These are phyloP conservation scores for Irpex sp. DNA, from an alignment of 1,284 basidiomycete species.

Conservation along the genomic window DNA sequence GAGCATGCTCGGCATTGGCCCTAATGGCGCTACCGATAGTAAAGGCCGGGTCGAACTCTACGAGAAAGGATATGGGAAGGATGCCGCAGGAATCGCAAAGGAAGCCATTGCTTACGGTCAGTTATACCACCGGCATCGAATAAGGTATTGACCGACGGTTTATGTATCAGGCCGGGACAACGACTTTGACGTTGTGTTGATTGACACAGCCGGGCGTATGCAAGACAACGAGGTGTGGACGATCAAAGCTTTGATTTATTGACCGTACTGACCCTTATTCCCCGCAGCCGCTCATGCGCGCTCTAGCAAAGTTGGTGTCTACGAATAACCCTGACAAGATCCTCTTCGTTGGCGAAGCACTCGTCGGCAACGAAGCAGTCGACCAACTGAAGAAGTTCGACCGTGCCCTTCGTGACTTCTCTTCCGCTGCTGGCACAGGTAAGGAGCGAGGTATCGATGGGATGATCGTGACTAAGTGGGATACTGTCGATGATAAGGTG, in stretches of 20 bases:
- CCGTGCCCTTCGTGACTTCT: constrained; percentile 86
- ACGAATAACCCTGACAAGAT: constrained; percentile 95
- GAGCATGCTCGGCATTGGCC: constrained; percentile 70
- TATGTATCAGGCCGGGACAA: constrained; percentile 25
- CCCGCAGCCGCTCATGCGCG: constrained; percentile 87
- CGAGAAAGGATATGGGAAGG: constrained; percentile 97
- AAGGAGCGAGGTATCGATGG: constrained; percentile 90
- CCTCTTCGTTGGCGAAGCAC: constrained; percentile 92
- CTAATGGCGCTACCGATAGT: constrained; percentile 59
- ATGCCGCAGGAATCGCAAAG: constrained; percentile 95
- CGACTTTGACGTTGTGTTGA: constrained; percentile 52
- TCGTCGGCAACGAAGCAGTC: constrained; percentile 96
- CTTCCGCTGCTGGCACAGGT: constrained; percentile 56
- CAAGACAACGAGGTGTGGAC: constrained; percentile 88
- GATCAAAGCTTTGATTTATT: background rate
- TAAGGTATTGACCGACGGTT: background rate
- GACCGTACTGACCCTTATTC: background rate
- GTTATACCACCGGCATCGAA: constrained; percentile 16
- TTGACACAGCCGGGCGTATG: constrained; percentile 98
- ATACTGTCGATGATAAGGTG: constrained; percentile 93
- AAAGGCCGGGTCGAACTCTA: constrained; percentile 87
- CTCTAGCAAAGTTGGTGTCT: constrained; percentile 92
- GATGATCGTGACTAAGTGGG: constrained; percentile 96
- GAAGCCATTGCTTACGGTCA: constrained; percentile 89
- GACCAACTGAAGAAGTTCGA: constrained; percentile 96